Conservation (phyloP, 1,284 basidiomycete genomes). For the Ustilago esculenta region DNA sequence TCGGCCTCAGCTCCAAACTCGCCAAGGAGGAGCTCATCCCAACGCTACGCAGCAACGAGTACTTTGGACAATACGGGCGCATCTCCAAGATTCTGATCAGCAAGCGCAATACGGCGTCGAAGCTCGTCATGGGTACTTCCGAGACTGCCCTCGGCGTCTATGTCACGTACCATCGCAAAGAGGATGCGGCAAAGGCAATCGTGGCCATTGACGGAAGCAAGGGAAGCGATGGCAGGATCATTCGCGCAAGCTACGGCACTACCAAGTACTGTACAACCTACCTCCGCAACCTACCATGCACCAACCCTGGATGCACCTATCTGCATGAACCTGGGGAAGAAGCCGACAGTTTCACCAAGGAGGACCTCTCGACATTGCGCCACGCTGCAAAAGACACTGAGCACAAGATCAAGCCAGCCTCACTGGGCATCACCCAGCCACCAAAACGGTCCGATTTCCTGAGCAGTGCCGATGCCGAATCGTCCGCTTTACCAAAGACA, state of each 20-base stretch:
- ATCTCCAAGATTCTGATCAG: conserved; percentile 94
- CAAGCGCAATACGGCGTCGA: conserved; percentile 82
- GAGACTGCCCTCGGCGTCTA: conserved; percentile 87
- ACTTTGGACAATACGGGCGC: conserved; percentile 98
- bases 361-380: conserved; percentile 64
- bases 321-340: conserved; percentile 98
- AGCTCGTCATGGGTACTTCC: conserved; percentile 70
- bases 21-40: conserved; percentile 97
- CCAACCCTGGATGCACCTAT: conserved; percentile 89
- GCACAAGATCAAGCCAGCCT: conserved; percentile 62
- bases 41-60: conserved; percentile 91
- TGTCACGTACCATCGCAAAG: conserved; percentile 92
- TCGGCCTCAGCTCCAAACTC: conserved; percentile 88
- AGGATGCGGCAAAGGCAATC: conserved; percentile 94
- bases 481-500: conserved; percentile 64
- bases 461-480: conserved; percentile 36
- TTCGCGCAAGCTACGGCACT: conserved; percentile 94
- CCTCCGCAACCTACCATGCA: conserved; percentile 84
- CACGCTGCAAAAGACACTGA: conserved; percentile 66
- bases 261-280: conserved; percentile 98
- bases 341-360: conserved; percentile 80
- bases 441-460: conserved; percentile 41
- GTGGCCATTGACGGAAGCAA: conserved; percentile 87
- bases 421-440: conserved; percentile 44
- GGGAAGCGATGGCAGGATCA: conserved; percentile 67